Evolutionary conservation across 352 stramenopile genomes (phyloP).

Genomic region (Phytophthora niederhauseri): DNA sequence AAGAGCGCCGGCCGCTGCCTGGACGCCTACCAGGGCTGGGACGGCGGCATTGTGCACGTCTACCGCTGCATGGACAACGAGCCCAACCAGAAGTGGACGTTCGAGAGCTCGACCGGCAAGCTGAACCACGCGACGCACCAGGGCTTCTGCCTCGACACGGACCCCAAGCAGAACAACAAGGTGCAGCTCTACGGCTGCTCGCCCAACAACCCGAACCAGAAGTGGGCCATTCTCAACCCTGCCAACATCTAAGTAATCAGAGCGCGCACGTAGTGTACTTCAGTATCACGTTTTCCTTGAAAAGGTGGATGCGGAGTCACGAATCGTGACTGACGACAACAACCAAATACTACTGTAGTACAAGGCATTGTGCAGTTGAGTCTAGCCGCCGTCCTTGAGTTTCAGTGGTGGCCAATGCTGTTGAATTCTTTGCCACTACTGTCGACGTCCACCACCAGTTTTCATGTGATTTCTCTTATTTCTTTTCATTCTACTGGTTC

Average conservation of each 20-base stretch:
- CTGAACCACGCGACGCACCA: conserved; percentile 50
- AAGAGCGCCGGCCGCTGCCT: conserved; percentile 74
- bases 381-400: too few species aligned
- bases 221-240: conserved; percentile 40
- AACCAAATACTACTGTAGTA: too few species aligned
- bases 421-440: too few species aligned
- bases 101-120: conserved; percentile 50
- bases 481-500: conserved; percentile 2
- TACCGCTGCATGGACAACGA: conserved; percentile 60
- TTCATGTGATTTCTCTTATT: neutral
- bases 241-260: neutral
- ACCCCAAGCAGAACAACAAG: conserved; percentile 51
- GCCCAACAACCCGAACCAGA: conserved; percentile 59
- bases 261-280: too few species aligned
- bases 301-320: too few species aligned
- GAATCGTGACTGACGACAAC: too few species aligned
- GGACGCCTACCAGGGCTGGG: conserved; percentile 55
- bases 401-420: too few species aligned
- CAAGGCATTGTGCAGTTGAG: too few species aligned
- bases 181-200: conserved; percentile 68
- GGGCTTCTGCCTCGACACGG: conserved; percentile 67
- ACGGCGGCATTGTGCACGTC: conserved; percentile 60
- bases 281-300: too few species aligned
- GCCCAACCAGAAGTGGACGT: conserved; percentile 72
- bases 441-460: too few species aligned